Percentiles rank a stretch among this genome's conserved stretches.
phyloP scores from a whole-genome alignment of 2,329 filamentous ascomycete genomes.

The Alternaria longipes region DNA sequence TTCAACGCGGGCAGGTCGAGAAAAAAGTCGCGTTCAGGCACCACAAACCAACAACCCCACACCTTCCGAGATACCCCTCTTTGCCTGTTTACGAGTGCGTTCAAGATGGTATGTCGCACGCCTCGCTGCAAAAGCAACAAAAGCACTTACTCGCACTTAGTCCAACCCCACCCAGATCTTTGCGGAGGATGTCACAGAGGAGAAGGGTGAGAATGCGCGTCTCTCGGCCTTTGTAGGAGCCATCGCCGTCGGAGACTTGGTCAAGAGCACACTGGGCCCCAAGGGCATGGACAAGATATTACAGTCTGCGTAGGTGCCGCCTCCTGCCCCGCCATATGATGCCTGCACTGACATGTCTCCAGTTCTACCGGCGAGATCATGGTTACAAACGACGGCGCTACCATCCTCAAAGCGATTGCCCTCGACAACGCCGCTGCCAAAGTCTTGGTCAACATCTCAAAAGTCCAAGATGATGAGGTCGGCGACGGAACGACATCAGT shows the following conservation, averaged over 20 bases:
- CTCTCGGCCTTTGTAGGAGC: constrained; percentile 97
- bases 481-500: constrained; percentile 99
- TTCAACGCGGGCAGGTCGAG: constrained; percentile 36
- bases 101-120: constrained; percentile 43
- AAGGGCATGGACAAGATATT: constrained; percentile 99
- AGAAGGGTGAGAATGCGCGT: constrained; percentile 99
- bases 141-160: constrained; percentile 35
- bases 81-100: constrained; percentile 31
- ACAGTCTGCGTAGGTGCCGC: constrained; percentile 80
- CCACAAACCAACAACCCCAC: constrained; percentile 38
- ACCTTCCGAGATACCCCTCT: constrained; percentile 44
- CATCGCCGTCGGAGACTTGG: constrained; percentile 95
- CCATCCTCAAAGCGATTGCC: constrained; percentile 97
- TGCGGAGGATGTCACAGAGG: constrained; percentile 93
- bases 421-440: constrained; percentile 98
- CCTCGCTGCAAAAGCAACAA: background rate
- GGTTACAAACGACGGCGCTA: constrained; percentile 98
- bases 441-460: constrained; percentile 98
- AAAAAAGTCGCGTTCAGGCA: constrained; percentile 50
- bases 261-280: constrained; percentile 95
- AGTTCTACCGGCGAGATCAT: constrained; percentile 96
- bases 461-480: constrained; percentile 98
- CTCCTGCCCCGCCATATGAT: constrained; percentile 1
- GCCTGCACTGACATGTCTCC: constrained; percentile 36
- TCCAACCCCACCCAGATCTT: constrained; percentile 95